phyloP scores from a whole-genome alignment of 2,329 filamentous ascomycete species.

The Cucurbitaria berberidis region DNA sequence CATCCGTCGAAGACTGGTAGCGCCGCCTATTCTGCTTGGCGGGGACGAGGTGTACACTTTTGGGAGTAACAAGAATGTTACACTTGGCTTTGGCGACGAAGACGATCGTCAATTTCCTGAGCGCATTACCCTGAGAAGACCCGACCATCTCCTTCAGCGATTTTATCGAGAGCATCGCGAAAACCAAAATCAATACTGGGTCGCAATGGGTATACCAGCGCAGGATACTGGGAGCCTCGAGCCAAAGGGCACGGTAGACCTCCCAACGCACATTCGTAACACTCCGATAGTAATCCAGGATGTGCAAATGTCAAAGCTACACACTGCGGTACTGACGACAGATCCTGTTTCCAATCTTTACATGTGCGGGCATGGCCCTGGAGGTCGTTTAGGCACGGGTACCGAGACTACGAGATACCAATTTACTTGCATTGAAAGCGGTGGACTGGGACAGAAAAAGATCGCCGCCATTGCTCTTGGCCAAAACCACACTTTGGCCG shows the following conservation, averaged over 20 bases:
- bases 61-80: constrained; percentile 95
- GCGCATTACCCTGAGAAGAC: constrained; percentile 75
- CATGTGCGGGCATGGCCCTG: constrained; percentile 88
- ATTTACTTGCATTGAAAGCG: constrained; percentile 81
- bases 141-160: constrained; percentile 74
- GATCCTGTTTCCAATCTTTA: constrained; percentile 92
- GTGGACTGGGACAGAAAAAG: constrained; percentile 73
- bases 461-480: constrained; percentile 82
- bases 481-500: constrained; percentile 86
- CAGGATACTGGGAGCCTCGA: constrained; percentile 33
- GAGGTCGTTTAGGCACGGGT: constrained; percentile 85
- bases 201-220: constrained; percentile 42
- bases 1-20: constrained; percentile 31
- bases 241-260: constrained; percentile 55
- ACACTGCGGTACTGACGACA: constrained; percentile 84
- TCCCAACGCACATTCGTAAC: constrained; percentile 76
- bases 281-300: constrained; percentile 79
- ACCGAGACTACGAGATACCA: constrained; percentile 89
- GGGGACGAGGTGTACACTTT: constrained; percentile 93
- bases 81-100: constrained; percentile 90
- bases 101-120: constrained; percentile 95
- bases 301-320: constrained; percentile 86
- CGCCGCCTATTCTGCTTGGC: constrained; percentile 49
- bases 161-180: constrained; percentile 74
- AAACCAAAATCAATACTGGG: constrained; percentile 48